phyloP scores from a whole-genome alignment of 2,329 filamentous ascomycete genomes.

The Pseudogymnoascus sp. region DNA sequence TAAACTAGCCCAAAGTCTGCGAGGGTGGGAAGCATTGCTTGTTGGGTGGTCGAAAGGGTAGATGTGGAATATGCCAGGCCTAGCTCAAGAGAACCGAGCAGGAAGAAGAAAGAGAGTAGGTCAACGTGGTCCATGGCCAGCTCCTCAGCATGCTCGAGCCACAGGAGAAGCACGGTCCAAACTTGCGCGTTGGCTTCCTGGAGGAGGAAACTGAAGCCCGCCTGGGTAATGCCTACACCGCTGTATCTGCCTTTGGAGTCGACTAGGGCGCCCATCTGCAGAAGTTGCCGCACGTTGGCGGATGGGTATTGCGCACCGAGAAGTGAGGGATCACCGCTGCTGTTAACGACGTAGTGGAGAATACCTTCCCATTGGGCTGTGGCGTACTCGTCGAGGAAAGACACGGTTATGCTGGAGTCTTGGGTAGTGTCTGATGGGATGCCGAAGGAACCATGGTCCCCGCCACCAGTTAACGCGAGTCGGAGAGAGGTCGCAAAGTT shows the following conservation, averaged over 20 bases:
- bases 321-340: constrained; percentile 49
- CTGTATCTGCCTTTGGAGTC: constrained; percentile 41
- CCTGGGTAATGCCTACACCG: constrained; percentile 73
- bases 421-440: constrained; percentile 65
- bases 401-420: constrained; percentile 56
- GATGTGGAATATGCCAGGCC: constrained; percentile 85
- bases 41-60: constrained; percentile 72
- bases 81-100: constrained; percentile 86
- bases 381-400: constrained; percentile 77
- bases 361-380: constrained; percentile 92
- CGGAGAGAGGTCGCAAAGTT: constrained; percentile 80
- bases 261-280: constrained; percentile 75
- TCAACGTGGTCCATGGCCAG: constrained; percentile 77
- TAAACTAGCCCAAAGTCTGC: constrained; percentile 92
- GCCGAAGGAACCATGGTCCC: constrained; percentile 81
- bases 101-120: constrained; percentile 91
- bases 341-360: constrained; percentile 86
- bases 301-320: constrained; percentile 51
- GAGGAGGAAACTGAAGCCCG: constrained; percentile 88
- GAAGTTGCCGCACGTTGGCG: constrained; percentile 73
- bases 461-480: constrained; percentile 79
- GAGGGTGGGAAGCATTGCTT: constrained; percentile 83
- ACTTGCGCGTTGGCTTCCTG: constrained; percentile 96
- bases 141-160: constrained; percentile 74
- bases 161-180: constrained; percentile 89